A percentile compares a stretch with the other conserved stretches of the same genome.
Conservation (phyloP, 768 basidiomycete genomes). For the Serendipita sp. region DNA sequence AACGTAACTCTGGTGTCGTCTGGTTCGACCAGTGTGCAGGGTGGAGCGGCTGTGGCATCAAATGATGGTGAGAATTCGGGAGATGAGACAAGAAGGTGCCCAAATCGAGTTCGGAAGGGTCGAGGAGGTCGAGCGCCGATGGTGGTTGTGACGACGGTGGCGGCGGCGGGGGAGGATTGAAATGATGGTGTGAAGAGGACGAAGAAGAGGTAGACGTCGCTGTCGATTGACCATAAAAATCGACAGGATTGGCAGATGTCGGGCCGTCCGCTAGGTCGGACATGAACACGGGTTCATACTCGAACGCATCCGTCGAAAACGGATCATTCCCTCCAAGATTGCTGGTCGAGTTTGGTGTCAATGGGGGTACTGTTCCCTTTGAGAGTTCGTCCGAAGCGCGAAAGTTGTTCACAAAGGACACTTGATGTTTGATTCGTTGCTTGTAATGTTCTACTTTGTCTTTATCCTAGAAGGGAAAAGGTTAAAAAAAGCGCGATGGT, state of each 20-base stretch:
- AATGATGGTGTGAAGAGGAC: neutral
- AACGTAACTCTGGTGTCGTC: neutral
- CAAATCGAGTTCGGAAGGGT: neutral
- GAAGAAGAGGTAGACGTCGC: neutral
- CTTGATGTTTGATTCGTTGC: constrained; percentile 66
- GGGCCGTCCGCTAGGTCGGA: neutral
- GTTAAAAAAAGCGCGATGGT: neutral
- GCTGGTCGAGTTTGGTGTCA: neutral
- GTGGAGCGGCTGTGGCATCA: neutral
- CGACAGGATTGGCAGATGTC: neutral
- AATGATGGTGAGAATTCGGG: neutral
- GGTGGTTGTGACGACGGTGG: no score
- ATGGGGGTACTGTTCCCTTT: constrained; percentile 15
- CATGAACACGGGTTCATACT: neutral
- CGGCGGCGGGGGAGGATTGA: neutral
- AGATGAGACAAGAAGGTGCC: neutral
- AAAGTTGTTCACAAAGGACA: constrained; percentile 21
- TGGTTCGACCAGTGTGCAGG: neutral
- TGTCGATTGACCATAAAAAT: neutral
- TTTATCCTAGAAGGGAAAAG: constrained; percentile 45
- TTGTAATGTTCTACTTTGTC: constrained; percentile 69
- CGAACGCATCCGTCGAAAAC: neutral
- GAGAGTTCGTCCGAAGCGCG: neutral
- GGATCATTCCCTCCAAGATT: neutral
- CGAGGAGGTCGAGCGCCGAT: no score